Evolutionary conservation across 2,329 filamentous ascomycete species (phyloP).

Genomic region (Aspergillus texensis): DNA sequence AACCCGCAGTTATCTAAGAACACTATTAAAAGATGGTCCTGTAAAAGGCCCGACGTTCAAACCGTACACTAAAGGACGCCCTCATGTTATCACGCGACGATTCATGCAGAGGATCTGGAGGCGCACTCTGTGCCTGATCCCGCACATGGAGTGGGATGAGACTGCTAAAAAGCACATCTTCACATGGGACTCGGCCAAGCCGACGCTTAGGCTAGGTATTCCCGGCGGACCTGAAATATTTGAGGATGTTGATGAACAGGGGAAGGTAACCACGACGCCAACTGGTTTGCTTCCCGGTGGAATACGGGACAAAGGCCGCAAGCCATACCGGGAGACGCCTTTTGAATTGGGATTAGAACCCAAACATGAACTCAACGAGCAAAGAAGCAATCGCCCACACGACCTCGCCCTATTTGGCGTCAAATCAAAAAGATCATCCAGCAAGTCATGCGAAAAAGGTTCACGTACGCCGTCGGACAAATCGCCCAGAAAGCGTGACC

Average conservation of each 20-base stretch:
- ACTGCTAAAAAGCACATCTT: slow-evolving; percentile 28
- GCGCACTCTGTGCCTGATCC: slow-evolving; percentile 37
- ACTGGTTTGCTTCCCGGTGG: background rate
- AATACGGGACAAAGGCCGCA: background rate
- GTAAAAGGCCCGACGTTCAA: slow-evolving; percentile 39
- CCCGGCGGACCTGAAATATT: slow-evolving; percentile 6
- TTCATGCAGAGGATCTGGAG: slow-evolving; percentile 44
- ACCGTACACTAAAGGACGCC: slow-evolving; percentile 37
- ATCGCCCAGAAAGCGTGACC: background rate
- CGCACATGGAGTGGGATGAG: slow-evolving; percentile 30
- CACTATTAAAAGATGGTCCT: slow-evolving; percentile 40
- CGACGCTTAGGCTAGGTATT: slow-evolving; percentile 12
- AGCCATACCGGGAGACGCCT: background rate
- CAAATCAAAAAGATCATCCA: background rate
- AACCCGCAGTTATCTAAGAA: background rate
- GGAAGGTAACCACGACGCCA: background rate
- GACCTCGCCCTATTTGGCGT: background rate
- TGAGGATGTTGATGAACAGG: slow-evolving; percentile 4
- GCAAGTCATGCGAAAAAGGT: background rate
- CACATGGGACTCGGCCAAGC: slow-evolving; percentile 32
- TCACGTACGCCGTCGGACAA: background rate
- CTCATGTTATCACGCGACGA: slow-evolving; percentile 42
- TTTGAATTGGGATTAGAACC: background rate
- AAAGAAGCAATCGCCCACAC: background rate
- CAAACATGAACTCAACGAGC: background rate